Conservation (phyloP, 176 grass and related monocot species). For the Thalia dealbata region DNA sequence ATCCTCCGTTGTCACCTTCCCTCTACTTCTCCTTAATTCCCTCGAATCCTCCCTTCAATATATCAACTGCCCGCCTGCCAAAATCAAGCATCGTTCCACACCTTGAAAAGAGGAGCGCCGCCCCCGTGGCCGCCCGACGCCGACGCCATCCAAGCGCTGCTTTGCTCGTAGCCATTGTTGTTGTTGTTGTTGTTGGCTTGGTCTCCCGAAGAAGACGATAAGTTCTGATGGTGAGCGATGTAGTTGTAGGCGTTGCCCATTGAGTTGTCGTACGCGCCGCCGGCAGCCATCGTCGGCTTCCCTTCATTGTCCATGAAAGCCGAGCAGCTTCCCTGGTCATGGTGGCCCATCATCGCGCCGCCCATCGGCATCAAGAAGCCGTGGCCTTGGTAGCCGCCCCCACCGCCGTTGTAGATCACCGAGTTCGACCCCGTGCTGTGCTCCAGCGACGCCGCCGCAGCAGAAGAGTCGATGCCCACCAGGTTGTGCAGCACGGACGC, state of each 20-base stretch:
- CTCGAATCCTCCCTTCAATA: not conserved
- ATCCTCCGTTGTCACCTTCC: no score
- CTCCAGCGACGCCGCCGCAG: conserved; percentile 42
- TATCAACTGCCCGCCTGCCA: conserved; percentile 8
- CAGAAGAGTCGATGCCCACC: conserved; percentile 36
- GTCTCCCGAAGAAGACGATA: not conserved
- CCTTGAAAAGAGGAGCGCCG: conserved; percentile 40
- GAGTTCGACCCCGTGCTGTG: conserved; percentile 69
- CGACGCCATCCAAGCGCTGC: conserved; percentile 13
- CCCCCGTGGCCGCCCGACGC: conserved; percentile 21
- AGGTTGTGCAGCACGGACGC: conserved; percentile 19
- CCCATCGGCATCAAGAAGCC: conserved; percentile 38
- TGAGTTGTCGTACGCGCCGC: conserved; percentile 26
- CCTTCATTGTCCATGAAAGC: conserved; percentile 24
- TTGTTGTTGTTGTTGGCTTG: not conserved
- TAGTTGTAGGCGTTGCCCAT: not conserved
- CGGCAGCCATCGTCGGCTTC: conserved; percentile 29
- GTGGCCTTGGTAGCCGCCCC: conserved; percentile 15
- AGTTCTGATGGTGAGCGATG: not conserved
- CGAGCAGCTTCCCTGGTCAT: not conserved
- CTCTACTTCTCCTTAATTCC: no score
- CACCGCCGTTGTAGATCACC: conserved; percentile 34
- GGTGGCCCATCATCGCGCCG: conserved; percentile 12
- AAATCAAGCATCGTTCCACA: conserved; percentile 43
- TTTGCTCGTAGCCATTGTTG: conserved; percentile 2